These are phyloP conservation scores for Dictyostelium brefeldianum DNA, from an alignment of 78 protist genomes.

Conservation along the genomic window DNA sequence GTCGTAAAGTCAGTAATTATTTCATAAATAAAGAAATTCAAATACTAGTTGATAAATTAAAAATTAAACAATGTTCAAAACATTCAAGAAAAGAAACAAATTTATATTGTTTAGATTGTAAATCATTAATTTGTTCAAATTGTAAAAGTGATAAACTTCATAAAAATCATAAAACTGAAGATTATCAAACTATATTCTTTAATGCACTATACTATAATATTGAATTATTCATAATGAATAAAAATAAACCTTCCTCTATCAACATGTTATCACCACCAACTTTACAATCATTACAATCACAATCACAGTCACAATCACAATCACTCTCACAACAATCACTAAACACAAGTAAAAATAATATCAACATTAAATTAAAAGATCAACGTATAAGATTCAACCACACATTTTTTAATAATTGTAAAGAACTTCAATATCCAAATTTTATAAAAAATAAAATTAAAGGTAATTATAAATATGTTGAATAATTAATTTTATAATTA, in stretches of 20 bases:
- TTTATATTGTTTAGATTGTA: constrained; percentile 12
- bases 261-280: not conserved
- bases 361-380: not conserved
- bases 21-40: constrained; percentile 6
- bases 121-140: not conserved
- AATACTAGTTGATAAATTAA: not conserved
- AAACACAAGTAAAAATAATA: not conserved
- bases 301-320: not conserved
- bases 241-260: not conserved
- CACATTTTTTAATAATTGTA: constrained; percentile 4
- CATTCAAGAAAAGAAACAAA: constrained; percentile 17
- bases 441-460: constrained; percentile 6
- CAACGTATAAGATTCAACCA: constrained; percentile 9
- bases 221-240: not conserved
- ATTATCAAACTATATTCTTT: not conserved
- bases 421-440: not conserved
- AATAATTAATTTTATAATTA: too few species aligned
- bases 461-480: not conserved
- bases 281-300: not conserved
- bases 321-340: not conserved
- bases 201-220: constrained; percentile 6
- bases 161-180: constrained; percentile 5
- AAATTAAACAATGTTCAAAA: constrained; percentile 4
- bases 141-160: constrained; percentile 11
- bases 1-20: not conserved